Evolutionary conservation across 345 rosid species (phyloP).

Genomic region (Trapa bicornis): DNA sequence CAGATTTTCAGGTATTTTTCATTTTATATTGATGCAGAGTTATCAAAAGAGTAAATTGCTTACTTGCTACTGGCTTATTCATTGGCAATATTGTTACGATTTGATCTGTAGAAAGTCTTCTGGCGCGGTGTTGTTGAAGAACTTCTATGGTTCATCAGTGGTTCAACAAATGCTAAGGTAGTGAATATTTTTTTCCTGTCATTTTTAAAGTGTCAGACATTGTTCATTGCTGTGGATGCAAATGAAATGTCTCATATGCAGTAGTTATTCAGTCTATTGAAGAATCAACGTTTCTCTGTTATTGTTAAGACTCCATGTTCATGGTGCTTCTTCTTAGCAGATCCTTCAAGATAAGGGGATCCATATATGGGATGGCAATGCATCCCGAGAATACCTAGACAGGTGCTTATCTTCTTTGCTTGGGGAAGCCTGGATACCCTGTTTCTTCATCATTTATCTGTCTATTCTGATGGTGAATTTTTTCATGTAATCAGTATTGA

Average conservation of each 20-base stretch:
- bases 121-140: conserved; percentile 99
- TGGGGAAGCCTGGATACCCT: neutral
- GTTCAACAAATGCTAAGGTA: conserved; percentile 93
- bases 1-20: neutral
- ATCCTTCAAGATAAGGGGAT: conserved; percentile 87
- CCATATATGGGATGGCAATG: conserved; percentile 95
- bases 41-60: neutral
- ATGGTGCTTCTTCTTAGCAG: conserved; percentile 27
- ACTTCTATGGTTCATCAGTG: conserved; percentile 94
- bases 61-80: neutral
- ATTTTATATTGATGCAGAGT: neutral
- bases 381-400: conserved; percentile 83
- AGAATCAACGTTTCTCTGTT: neutral
- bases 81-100: conserved; percentile 6
- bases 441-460: conserved; percentile 2
- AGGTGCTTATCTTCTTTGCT: conserved; percentile 28
- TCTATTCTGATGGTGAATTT: conserved; percentile 8
- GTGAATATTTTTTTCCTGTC: neutral
- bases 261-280: neutral
- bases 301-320: neutral
- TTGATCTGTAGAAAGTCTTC: conserved; percentile 65
- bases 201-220: neutral
- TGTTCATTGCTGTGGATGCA: neutral
- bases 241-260: neutral
- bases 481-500: conserved; percentile 39